Evolutionary conservation across 306 rosid species (phyloP), one percentile per base, ranked within the genome.

Genomic region (Lathyrus aphaca): DNA sequence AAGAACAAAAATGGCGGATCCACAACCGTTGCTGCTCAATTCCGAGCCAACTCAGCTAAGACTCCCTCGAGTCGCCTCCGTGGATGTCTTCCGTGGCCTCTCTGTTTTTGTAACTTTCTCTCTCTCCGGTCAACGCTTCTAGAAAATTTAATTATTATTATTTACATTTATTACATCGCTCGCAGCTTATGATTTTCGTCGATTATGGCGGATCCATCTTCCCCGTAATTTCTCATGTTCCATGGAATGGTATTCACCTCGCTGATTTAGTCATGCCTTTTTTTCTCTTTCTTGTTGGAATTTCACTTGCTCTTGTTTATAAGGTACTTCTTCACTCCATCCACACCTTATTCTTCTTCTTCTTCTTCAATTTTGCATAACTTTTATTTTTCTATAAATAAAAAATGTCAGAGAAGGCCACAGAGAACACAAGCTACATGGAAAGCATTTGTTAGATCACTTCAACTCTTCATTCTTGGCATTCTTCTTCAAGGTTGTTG

Each of bases 31-130:
- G 12, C 72, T 85, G 10, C 74, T 71, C 42, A 53, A 62, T 35
- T 62, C 70, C 42, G 82, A 77, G 9, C 71, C 69, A 38, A 69
- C n/a, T 18, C 81, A 74, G 5, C 19, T 42, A 50, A 25, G 1
- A 35, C 10, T 72, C 35, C 39, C 86, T 16, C 86, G 98, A 35
- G 82, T 93, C 67, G 88, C 85, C 68, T 93, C 98, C 17, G 78
- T 92, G 42, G 98, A 92, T 23, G 96, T 90, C 84, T 90, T 93
- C 77, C 96, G 98, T 13, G 98, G 98, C 61, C 93, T 93, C 82
- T 86, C 90, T 69, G 97, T 93, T 75, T 81, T 93, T 42, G 98
- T 92, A 66, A 3, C 44, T 43, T 13, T 72, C 58, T 37, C 56
- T 51, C 9, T 27, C 29, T 19, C 16, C 25, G 10, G 77, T 74